Evolutionary conservation across 345 rosid species (phyloP), one percentile per base, ranked within the genome.

Genomic region (Melastoma malabathricum): DNA sequence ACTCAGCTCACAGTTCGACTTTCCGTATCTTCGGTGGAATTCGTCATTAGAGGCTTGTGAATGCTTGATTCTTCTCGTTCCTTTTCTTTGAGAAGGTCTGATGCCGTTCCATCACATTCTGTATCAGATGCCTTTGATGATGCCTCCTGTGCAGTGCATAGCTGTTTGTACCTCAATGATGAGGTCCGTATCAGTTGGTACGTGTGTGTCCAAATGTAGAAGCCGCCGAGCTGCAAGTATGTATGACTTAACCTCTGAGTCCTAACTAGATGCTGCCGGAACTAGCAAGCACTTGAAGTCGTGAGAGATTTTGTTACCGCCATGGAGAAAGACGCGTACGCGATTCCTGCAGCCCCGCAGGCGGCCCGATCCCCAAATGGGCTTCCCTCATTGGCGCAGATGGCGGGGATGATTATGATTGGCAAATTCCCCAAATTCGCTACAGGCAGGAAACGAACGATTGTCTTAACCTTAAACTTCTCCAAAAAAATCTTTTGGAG

Each of bases 241-340:
- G 3, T 31, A 31, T 6, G 10, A 31, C 38, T 5, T 31, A 9
- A 31, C 5, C 10, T 31, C 5, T 5, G 38, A 31, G 38, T 31
- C 3, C 38, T 31, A 5, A 31, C 7, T 5, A 5, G 38, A 31
- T 31, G 7, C 38, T 31, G 38, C 5, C 1, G 10, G 38, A 9
- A 31, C 7, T 1, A 31, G 38, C 38, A 9, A 31, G 38, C 7
- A 2, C 38, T 22, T 22, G 25, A 22, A 22, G 25, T 22, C 25
- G 25, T 22, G 25, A 1, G 25, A 22, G 25, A 22, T 22, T 22
- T 22, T 22, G 38, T 31, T 80, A 86, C 89, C 74, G 95, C 98
- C 96, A 83, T 82, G 43, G 94, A 82, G 73, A 87, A 79, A 51
- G 98, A 87, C 0, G 95, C 93, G 12, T 84, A 87, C 1, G 97